These are phyloP conservation scores for Exophiala dermatitidis DNA, from an alignment of 2,329 filamentous ascomycete genomes.

Conservation along the genomic window DNA sequence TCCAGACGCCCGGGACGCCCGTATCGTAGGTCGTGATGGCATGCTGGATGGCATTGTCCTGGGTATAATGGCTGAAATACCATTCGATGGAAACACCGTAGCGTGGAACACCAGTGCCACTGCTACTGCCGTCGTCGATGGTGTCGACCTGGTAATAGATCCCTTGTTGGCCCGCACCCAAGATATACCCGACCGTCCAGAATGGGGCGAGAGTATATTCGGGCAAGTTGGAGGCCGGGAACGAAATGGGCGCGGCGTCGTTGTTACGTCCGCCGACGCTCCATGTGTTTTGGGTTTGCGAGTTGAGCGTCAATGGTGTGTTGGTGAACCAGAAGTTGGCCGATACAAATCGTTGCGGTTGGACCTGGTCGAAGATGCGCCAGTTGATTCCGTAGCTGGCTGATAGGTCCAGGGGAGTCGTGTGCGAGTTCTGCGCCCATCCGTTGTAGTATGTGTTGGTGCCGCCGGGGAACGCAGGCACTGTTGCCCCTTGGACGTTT, in stretches of 20 bases:
- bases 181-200: slow-evolving; percentile 9
- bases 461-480: slow-evolving; percentile 4
- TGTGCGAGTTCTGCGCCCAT: slow-evolving; percentile 3
- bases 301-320: slow-evolving; percentile 4
- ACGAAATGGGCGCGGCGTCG: background rate
- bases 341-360: slow-evolving; percentile 38
- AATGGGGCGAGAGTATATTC: slow-evolving; percentile 8
- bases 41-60: slow-evolving; percentile 7
- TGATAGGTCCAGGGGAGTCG: slow-evolving; percentile 7
- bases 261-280: slow-evolving; percentile 2
- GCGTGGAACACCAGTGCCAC: background rate
- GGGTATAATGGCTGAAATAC: slow-evolving; percentile 8
- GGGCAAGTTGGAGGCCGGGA: slow-evolving; percentile 6
- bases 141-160: slow-evolving; percentile 17
- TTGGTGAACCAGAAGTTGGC: slow-evolving; percentile 40
- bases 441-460: slow-evolving; percentile 13
- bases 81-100: slow-evolving; percentile 15
- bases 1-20: slow-evolving; percentile 8
- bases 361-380: slow-evolving; percentile 35
- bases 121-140: background rate
- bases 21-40: slow-evolving; percentile 17
- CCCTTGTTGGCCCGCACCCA: slow-evolving; percentile 11
- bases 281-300: slow-evolving; percentile 4
- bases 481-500: slow-evolving; percentile 1
- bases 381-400: slow-evolving; percentile 1